These are phyloP conservation scores for Chrysosporium queenslandicum DNA, from an alignment of 2,329 filamentous ascomycete genomes.

Conservation along the genomic window DNA sequence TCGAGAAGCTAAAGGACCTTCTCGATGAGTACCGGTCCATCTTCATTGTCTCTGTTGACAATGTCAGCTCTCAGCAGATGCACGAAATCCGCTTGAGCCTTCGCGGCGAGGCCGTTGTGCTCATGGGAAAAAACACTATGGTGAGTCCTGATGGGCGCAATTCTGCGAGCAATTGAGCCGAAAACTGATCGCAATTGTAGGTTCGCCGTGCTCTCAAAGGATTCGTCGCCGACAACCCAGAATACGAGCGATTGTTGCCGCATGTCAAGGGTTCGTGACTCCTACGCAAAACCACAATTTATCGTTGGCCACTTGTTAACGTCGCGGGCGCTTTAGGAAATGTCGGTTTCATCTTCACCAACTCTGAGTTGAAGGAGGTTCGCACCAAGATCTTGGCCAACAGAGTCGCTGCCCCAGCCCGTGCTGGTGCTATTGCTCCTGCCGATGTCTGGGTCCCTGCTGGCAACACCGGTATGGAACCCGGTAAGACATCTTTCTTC, in stretches of 20 bases:
- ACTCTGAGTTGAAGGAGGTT: slow-evolving; percentile 79
- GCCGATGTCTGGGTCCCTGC: slow-evolving; percentile 88
- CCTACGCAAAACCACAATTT: neutral
- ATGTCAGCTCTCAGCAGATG: slow-evolving; percentile 99
- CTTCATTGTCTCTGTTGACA: slow-evolving; percentile 97
- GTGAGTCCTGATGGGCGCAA: slow-evolving; percentile 46
- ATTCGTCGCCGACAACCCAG: slow-evolving; percentile 79
- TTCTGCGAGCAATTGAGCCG: neutral
- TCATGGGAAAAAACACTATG: slow-evolving; percentile 99
- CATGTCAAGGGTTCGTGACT: slow-evolving; percentile 63
- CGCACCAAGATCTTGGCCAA: slow-evolving; percentile 93
- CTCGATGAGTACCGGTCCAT: slow-evolving; percentile 94
- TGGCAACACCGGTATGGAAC: slow-evolving; percentile 99
- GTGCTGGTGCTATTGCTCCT: slow-evolving; percentile 94
- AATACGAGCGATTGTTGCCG: slow-evolving; percentile 96
- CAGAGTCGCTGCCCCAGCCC: slow-evolving; percentile 93
- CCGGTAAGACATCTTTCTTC: slow-evolving; percentile 99
- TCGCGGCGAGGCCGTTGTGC: slow-evolving; percentile 81
- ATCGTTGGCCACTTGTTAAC: neutral
- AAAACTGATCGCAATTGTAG: slow-evolving; percentile 35
- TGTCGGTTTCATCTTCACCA: slow-evolving; percentile 99
- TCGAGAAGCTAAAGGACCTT: slow-evolving; percentile 98
- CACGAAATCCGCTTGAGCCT: slow-evolving; percentile 96
- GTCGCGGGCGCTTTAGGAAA: slow-evolving; percentile 52
- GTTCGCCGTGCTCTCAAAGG: slow-evolving; percentile 95